phyloP scores from a whole-genome alignment of 192 early-diverging fungal genomes.

The Backusella tuberculispora region DNA sequence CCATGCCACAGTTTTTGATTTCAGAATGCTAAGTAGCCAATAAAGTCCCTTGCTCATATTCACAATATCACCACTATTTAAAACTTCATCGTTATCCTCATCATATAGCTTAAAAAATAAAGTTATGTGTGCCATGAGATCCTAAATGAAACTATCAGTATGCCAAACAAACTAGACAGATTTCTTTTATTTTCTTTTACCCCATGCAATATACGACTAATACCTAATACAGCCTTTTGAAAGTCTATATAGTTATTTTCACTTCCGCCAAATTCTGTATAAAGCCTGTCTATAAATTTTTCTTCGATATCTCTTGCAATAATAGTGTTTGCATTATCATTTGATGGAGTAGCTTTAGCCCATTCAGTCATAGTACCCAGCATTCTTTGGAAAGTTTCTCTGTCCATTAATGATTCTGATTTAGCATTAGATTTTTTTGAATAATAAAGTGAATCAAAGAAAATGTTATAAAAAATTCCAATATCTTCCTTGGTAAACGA shows the following conservation, averaged over 20 bases:
- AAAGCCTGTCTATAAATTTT: constrained; percentile 32
- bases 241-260: constrained; percentile 43
- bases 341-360: constrained; percentile 39
- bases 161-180: neutral
- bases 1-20: constrained; percentile 60
- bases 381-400: constrained; percentile 66
- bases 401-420: constrained; percentile 43
- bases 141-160: constrained; percentile 59
- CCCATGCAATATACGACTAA: constrained; percentile 58
- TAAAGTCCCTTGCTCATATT: constrained; percentile 84
- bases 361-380: constrained; percentile 59
- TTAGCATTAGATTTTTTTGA: constrained; percentile 26
- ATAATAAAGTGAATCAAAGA: constrained; percentile 70
- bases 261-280: constrained; percentile 20
- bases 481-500: constrained; percentile 79
- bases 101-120: constrained; percentile 88
- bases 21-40: constrained; percentile 67
- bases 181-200: constrained; percentile 21
- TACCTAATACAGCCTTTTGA: constrained; percentile 77
- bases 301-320: neutral
- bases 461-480: constrained; percentile 75
- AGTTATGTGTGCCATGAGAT: constrained; percentile 76
- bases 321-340: constrained; percentile 17
- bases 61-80: constrained; percentile 81
- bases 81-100: constrained; percentile 59